Percentiles rank a stretch among this genome's conserved stretches.
Conservation (phyloP, 163 green algal genomes). For the Scenedesmus sp. region DNA sequence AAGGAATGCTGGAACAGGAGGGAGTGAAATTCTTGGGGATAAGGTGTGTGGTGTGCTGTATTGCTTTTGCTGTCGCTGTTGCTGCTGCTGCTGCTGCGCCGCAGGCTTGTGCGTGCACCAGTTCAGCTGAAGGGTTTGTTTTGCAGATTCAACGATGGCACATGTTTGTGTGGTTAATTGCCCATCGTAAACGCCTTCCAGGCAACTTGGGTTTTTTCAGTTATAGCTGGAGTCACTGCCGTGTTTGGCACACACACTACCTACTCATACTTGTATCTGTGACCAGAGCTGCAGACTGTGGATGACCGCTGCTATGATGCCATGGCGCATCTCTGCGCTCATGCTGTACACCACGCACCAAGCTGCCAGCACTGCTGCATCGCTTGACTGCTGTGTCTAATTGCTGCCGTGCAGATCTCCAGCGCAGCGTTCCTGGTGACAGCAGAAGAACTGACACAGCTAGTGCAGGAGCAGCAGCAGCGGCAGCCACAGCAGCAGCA, state of each 20-base stretch:
- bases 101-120: neutral
- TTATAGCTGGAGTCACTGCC: too few relatives aligned
- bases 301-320: too few relatives aligned
- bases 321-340: too few relatives aligned
- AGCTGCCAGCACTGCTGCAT: neutral
- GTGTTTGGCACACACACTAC: too few relatives aligned
- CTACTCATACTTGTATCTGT: too few relatives aligned
- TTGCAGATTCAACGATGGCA: too few relatives aligned
- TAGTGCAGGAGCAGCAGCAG: neutral
- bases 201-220: too few relatives aligned
- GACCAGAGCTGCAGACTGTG: too few relatives aligned
- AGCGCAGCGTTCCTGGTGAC: neutral
- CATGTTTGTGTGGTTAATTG: too few relatives aligned
- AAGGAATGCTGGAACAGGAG: conserved; percentile 73
- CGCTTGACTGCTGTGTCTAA: neutral
- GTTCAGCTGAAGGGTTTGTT: too few relatives aligned
- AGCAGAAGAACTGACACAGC: conserved; percentile 10
- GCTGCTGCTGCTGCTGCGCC: neutral
- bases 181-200: too few relatives aligned
- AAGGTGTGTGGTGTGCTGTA: conserved; percentile 33
- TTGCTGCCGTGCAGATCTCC: neutral
- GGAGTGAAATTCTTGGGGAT: conserved; percentile 72
- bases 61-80: neutral
- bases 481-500: neutral
- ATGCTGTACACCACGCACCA: too few relatives aligned